Evolutionary conservation across 1,139 yeast genomes (phyloP).

Genomic region (Suhomyces kunorum): DNA sequence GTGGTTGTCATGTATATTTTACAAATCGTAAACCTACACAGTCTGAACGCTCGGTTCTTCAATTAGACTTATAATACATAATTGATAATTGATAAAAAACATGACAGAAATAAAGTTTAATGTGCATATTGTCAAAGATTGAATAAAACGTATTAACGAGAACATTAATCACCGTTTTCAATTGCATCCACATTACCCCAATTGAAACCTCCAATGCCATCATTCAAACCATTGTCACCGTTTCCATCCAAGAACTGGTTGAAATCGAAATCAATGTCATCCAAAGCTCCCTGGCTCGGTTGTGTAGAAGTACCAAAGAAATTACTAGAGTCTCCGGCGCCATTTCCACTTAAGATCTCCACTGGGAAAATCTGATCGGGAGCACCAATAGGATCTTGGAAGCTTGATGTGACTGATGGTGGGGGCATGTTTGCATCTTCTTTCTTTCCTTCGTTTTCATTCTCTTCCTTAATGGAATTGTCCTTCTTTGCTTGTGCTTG

Average conservation of each 20-base stretch:
- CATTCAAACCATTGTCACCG: slow-evolving; percentile 38
- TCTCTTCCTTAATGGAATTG: slow-evolving; percentile 24
- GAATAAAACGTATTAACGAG: slow-evolving; percentile 1
- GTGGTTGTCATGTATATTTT: neutral
- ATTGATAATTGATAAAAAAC: slow-evolving; percentile 8
- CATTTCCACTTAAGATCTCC: slow-evolving; percentile 32
- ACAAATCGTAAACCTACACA: neutral
- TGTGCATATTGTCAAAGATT: neutral
- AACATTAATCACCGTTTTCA: slow-evolving; percentile 29
- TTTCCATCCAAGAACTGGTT: slow-evolving; percentile 50
- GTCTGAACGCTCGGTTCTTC: slow-evolving; percentile 8
- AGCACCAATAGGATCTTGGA: slow-evolving; percentile 30
- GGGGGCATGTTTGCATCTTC: slow-evolving; percentile 27
- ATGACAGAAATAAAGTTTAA: slow-evolving; percentile 10
- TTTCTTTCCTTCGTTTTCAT: slow-evolving; percentile 17
- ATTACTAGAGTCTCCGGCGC: slow-evolving; percentile 21
- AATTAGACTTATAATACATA: slow-evolving; percentile 12
- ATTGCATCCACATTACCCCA: slow-evolving; percentile 56
- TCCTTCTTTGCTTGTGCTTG: slow-evolving; percentile 21
- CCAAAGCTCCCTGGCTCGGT: slow-evolving; percentile 30
- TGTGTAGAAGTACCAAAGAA: slow-evolving; percentile 26
- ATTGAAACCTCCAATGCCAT: slow-evolving; percentile 46
- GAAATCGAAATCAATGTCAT: slow-evolving; percentile 57
- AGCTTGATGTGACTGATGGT: slow-evolving; percentile 20
- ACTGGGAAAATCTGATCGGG: slow-evolving; percentile 41